A percentile compares a stretch with the other conserved stretches of the same genome.
Evolutionary conservation across 352 stramenopile genomes (phyloP).

Genomic region (Pythium vanterpoolii): DNA sequence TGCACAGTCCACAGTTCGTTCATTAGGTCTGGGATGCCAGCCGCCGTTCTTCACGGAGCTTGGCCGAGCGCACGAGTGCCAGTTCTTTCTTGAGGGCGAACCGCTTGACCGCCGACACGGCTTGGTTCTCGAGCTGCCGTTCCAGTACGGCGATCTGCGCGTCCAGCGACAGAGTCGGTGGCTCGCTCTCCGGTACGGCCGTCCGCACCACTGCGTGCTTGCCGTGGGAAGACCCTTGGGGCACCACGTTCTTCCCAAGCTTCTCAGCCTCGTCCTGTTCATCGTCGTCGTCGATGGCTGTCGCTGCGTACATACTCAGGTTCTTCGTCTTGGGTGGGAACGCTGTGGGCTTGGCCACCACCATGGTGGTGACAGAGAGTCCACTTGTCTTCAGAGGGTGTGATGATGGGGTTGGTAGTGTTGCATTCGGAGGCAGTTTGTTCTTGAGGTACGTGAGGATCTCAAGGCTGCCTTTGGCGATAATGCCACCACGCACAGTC

Average conservation of each 20-base stretch:
- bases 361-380: background rate
- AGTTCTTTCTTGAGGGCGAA: slow-evolving; percentile 85
- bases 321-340: slow-evolving; percentile 11
- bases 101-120: slow-evolving; percentile 65
- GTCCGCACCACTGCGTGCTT: slow-evolving; percentile 1
- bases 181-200: background rate
- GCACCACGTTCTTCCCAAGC: background rate
- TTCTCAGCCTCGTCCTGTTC: slow-evolving; percentile 1
- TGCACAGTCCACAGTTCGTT: background rate
- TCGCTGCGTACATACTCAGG: slow-evolving; percentile 26
- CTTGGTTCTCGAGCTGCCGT: slow-evolving; percentile 53
- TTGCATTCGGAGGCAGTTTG: slow-evolving; percentile 50
- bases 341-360: background rate
- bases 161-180: slow-evolving; percentile 4
- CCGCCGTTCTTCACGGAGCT: slow-evolving; percentile 51
- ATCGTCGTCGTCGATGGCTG: background rate
- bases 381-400: no score
- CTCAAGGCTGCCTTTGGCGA: slow-evolving; percentile 74
- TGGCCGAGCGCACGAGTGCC: slow-evolving; percentile 57
- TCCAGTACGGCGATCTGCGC: slow-evolving; percentile 55
- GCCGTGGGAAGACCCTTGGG: background rate
- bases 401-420: slow-evolving; percentile 16
- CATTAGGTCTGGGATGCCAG: slow-evolving; percentile 13
- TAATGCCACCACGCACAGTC: slow-evolving; percentile 61
- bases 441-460: slow-evolving; percentile 81